Evolutionary conservation across 768 basidiomycete genomes (phyloP).

Genomic region (Pulveroboletus sp.): DNA sequence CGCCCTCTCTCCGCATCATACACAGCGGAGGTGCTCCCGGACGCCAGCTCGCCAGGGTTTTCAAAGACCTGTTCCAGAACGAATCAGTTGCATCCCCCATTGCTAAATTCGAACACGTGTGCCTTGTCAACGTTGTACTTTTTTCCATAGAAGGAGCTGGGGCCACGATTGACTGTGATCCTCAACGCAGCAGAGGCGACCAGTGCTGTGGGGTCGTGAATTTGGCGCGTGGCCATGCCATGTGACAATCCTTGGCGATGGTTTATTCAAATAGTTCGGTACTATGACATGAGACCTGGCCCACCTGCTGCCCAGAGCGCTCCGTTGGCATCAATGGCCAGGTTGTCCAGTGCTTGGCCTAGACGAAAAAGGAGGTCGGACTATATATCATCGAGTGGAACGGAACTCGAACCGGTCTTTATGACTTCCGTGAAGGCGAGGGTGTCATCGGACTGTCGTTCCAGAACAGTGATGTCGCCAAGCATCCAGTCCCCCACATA

Average conservation of each 20-base stretch:
- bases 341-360: conserved; percentile 60
- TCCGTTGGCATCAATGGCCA: conserved; percentile 57
- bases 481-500: conserved; percentile 52
- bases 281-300: conserved; percentile 4
- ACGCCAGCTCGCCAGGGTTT: conserved; percentile 58
- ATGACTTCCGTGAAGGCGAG: conserved; percentile 55
- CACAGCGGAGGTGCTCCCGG: conserved; percentile 54
- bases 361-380: conserved; percentile 6
- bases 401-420: conserved; percentile 41
- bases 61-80: conserved; percentile 53
- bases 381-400: neutral
- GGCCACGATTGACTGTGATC: conserved; percentile 52
- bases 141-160: conserved; percentile 52
- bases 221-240: conserved; percentile 35
- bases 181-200: conserved; percentile 51
- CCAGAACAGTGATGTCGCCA: conserved; percentile 51
- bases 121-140: conserved; percentile 63
- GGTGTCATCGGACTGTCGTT: conserved; percentile 56
- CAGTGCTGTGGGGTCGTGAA: conserved; percentile 38
- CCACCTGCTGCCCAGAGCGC: conserved; percentile 62
- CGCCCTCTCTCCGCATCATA: conserved; percentile 49
- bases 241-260: conserved; percentile 42
- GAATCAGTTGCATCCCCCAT: neutral
- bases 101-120: conserved; percentile 1
- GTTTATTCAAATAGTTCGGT: neutral